Evolutionary conservation across 805 yeast species (phyloP).

Genomic region (Vanderwaltozyma tropicalis): DNA sequence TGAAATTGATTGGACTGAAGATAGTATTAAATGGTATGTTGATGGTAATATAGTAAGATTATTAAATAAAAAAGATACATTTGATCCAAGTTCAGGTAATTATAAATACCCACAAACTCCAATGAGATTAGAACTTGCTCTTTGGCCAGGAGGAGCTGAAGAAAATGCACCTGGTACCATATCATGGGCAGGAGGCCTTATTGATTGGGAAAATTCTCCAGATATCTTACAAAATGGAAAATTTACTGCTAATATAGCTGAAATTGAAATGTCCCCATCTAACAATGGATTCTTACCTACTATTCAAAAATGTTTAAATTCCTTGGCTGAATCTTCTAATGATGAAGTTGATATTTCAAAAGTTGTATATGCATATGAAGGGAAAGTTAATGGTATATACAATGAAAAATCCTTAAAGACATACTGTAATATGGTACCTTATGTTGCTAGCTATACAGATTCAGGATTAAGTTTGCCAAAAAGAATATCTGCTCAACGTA

Average conservation of each 20-base stretch:
- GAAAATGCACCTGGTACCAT: constrained; percentile 51
- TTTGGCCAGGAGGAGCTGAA: constrained; percentile 69
- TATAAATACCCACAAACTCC: constrained; percentile 68
- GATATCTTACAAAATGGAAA: constrained; percentile 70
- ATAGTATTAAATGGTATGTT: constrained; percentile 56
- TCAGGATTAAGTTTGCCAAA: neutral
- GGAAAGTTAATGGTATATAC: neutral
- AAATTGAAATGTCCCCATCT: constrained; percentile 52
- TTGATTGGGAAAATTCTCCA: constrained; percentile 65
- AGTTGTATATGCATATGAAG: constrained; percentile 5
- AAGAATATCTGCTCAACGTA: neutral
- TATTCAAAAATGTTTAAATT: constrained; percentile 7
- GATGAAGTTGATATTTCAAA: constrained; percentile 2
- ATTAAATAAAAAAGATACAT: constrained; percentile 50
- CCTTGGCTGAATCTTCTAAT: neutral
- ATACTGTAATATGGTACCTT: constrained; percentile 13
- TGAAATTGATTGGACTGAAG: constrained; percentile 74
- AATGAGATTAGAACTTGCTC: constrained; percentile 57
- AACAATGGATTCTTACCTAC: constrained; percentile 24
- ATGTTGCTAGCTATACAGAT: neutral
- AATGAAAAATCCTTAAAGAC: constrained; percentile 10
- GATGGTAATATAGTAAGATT: constrained; percentile 62
- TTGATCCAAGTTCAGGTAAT: constrained; percentile 43
- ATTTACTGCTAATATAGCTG: constrained; percentile 52
- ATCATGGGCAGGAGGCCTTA: constrained; percentile 81